Base-by-base conservation (phyloP, 306 rosid genomes). In the Inga laurina region DNA sequence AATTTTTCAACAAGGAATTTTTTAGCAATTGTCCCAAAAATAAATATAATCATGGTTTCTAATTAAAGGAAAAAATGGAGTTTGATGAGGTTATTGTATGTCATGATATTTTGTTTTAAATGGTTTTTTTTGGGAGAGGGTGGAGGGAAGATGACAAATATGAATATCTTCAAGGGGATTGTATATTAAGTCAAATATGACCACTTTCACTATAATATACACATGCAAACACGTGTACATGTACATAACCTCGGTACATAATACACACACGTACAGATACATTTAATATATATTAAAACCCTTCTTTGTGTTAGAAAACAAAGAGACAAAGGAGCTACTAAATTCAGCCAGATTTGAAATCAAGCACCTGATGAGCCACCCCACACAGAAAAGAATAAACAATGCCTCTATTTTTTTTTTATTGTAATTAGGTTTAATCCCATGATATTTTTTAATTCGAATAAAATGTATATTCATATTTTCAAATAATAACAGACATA, bases 281-380 rank as follows among this genome's bases (percentile, higher is more conserved):
- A 18, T 5, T 54, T 16, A 19, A 54, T 54, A 7, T 54, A 15
- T 54, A 4, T 54, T 16, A 19, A 54, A 54, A 54, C 19, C 8
- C 0, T 4, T 2, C 54, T 49, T 22, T 27, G 32, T 22, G 72
- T 69, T 57, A 1, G 15, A 43, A 77, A 77, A 27, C 74, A 27
- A 59, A 9, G 65, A 77, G 7, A 10, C 37, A 34, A n/a, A 67
- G 74, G 61, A 68, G 19, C 77, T 74, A 83, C 84, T 66, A 65
- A 4, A 7, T 51, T 35, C 72, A 80, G 75, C 72, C 77, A 51
- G 8, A 59, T 22, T 56, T 6, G 45, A 35, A 41, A 84, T 86
- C 82, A 86, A 76, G 69, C 70, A 78, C 67, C 54, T 56, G 39
- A 62, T 51, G 68, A 57, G 13, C 62, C 37, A 30, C n/a, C 41